These are phyloP conservation scores for Arthroderma uncinatum DNA, from an alignment of 2,329 filamentous ascomycete genomes.

Conservation along the genomic window DNA sequence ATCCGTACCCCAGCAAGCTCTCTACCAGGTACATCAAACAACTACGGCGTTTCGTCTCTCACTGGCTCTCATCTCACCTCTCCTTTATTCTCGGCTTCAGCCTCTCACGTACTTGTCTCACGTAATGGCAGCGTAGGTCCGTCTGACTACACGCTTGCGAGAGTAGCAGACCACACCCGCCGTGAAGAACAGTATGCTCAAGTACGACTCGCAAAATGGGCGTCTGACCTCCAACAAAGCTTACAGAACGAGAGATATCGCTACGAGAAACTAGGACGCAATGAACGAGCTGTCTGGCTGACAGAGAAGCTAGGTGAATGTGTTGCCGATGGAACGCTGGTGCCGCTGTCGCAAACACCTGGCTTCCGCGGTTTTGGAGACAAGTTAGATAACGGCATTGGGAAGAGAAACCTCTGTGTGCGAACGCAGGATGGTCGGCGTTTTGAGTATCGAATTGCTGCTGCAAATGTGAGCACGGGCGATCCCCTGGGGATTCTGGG, in stretches of 20 bases:
- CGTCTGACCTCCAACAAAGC: slow-evolving; percentile 65
- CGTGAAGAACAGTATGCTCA: slow-evolving; percentile 52
- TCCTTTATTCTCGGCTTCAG: slow-evolving; percentile 17
- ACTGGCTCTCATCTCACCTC: slow-evolving; percentile 20
- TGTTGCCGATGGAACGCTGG: slow-evolving; percentile 52
- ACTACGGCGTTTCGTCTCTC: slow-evolving; percentile 24
- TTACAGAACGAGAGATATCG: slow-evolving; percentile 60
- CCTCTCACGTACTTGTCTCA: slow-evolving; percentile 22
- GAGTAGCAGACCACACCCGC: slow-evolving; percentile 49
- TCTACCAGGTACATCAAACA: slow-evolving; percentile 7
- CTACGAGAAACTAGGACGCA: slow-evolving; percentile 52
- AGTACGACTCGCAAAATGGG: slow-evolving; percentile 71
- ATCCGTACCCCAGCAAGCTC: slow-evolving; percentile 6
- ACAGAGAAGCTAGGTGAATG: slow-evolving; percentile 56
- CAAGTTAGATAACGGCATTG: slow-evolving; percentile 8
- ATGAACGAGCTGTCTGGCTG: slow-evolving; percentile 58
- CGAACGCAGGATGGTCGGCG: slow-evolving; percentile 19
- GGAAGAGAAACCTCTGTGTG: slow-evolving; percentile 18
- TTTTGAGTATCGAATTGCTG: slow-evolving; percentile 23
- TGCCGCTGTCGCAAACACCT: slow-evolving; percentile 39
- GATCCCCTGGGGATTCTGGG: slow-evolving; percentile 72
- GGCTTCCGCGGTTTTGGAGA: slow-evolving; percentile 22
- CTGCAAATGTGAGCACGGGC: slow-evolving; percentile 41
- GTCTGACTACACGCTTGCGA: slow-evolving; percentile 49
- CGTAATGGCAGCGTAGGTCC: slow-evolving; percentile 19